Evolutionary conservation across 169 alveolate genomes (phyloP), one percentile per base, ranked within the genome.

Genomic region (Miamiensis avidus): DNA sequence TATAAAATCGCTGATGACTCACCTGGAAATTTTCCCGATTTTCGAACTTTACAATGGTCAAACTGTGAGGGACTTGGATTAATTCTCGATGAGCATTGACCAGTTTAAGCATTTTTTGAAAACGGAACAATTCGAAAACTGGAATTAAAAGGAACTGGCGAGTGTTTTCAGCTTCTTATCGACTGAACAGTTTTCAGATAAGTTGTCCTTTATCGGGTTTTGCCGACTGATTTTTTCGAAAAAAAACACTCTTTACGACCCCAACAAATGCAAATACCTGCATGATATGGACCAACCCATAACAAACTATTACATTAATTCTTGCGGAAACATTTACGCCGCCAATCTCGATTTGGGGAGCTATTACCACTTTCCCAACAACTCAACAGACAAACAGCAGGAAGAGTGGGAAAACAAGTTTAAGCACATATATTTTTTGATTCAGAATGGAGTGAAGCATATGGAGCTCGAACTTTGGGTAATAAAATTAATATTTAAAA

Each of bases 391-490:
- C 6, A 4, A 73, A 26, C 26, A 73, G 20, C 20, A 73, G 26
- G 31, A 20, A 30, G 81, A 75, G 28, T 75, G 28, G 28, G 81
- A 75, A 75, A 29, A 29, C 11, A 75, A 75, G 31, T 75, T 6
- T 75, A 27, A n/a, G 6, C 81, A 32, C 6, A 75, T 75, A 6
- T 31, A 26, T 75, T 75, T 29, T 29, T 4, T 29, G 1, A 29
- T 75, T 4, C 6, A 31, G 27, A 75, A 75, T 4, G 81, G 81
- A 1, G 81, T 75, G 1, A 75, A 31, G 27, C 30, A 1, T 75
- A 6, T 31, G 1, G 33, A 29, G 30, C 6, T 75, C 4, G 81
- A 75, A n/a, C 20, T 75, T 75, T 75, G 81, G 81, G 81, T 75
- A 75, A 6, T 6, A 29, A n/a, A 29, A 4, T 29, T 29, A n/a